These are phyloP conservation scores for Tricholoma saponaceum DNA, from an alignment of 768 basidiomycete genomes.

Conservation along the genomic window DNA sequence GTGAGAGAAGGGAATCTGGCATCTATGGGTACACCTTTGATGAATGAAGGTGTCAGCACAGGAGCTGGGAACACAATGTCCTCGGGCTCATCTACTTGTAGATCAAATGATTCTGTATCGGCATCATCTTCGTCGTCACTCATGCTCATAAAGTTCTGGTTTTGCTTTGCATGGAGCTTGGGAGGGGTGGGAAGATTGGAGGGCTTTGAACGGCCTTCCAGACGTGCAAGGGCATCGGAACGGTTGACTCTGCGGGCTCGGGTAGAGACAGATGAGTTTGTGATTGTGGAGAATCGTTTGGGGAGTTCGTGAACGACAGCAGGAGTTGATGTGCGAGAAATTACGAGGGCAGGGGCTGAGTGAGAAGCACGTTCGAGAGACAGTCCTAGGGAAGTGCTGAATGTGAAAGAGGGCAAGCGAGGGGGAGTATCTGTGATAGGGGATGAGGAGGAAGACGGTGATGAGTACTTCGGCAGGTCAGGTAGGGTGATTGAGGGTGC, in stretches of 20 bases:
- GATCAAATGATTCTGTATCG: slow-evolving; percentile 30
- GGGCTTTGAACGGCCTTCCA: slow-evolving; percentile 48
- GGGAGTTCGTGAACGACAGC: slow-evolving; percentile 12
- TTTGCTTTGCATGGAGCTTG: slow-evolving; percentile 11
- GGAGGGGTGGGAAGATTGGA: slow-evolving; percentile 10
- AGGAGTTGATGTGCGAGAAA: slow-evolving; percentile 18
- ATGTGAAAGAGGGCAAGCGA: slow-evolving; percentile 27
- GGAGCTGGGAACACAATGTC: slow-evolving; percentile 31
- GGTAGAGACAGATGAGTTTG: slow-evolving; percentile 38
- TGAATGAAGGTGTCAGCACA: slow-evolving; percentile 10
- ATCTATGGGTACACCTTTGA: slow-evolving; percentile 9
- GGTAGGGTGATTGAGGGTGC: slow-evolving; percentile 52
- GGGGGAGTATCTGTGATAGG: slow-evolving; percentile 20
- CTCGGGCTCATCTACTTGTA: slow-evolving; percentile 32
- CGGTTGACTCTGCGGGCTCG: slow-evolving; percentile 44
- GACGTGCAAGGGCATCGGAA: slow-evolving; percentile 56
- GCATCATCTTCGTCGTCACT: slow-evolving; percentile 56
- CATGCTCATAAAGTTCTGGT: slow-evolving; percentile 62
- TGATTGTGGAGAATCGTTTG: slow-evolving; percentile 13
- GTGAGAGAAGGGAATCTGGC: slow-evolving; percentile 10
- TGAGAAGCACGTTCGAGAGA: slow-evolving; percentile 14
- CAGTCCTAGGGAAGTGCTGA: slow-evolving; percentile 23
- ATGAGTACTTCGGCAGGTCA: slow-evolving; percentile 27
- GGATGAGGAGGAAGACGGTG: slow-evolving; percentile 9
- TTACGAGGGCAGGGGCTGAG: slow-evolving; percentile 15